Evolutionary conservation across 1,284 basidiomycete genomes (phyloP).

Genomic region (Abortiporus biennis): DNA sequence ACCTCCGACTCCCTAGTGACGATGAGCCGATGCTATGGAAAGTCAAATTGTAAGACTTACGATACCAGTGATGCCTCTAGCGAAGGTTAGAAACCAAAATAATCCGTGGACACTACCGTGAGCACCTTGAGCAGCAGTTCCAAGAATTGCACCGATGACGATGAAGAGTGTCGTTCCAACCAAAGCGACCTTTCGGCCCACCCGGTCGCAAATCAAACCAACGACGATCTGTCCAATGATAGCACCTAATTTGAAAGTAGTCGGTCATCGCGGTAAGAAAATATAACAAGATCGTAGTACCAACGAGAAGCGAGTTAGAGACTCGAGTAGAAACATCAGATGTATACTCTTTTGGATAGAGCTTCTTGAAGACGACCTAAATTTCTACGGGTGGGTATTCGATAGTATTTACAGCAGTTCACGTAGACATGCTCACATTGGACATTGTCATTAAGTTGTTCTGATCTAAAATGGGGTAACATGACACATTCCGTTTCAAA

Average conservation of each 20-base stretch:
- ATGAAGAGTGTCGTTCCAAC: conserved; percentile 68
- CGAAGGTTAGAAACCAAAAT: conserved; percentile 76
- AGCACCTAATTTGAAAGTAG: conserved; percentile 34
- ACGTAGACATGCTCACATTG: conserved; percentile 33
- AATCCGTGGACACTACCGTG: conserved; percentile 53
- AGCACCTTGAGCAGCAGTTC: conserved; percentile 65
- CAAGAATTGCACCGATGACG: conserved; percentile 65
- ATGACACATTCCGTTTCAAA: not conserved
- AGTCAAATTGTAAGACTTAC: conserved; percentile 31
- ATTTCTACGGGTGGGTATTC: conserved; percentile 4
- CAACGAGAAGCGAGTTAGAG: conserved; percentile 70
- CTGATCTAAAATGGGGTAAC: conserved; percentile 40
- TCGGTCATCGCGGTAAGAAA: not conserved
- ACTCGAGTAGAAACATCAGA: conserved; percentile 60
- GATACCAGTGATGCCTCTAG: conserved; percentile 66
- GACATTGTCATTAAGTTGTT: conserved; percentile 66
- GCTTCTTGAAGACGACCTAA: conserved; percentile 55
- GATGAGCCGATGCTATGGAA: conserved; percentile 6
- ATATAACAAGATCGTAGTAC: conserved; percentile 26
- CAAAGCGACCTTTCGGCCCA: conserved; percentile 70
- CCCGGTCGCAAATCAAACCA: conserved; percentile 64
- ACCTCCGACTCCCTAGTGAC: conserved; percentile 57
- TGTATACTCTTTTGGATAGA: conserved; percentile 59
- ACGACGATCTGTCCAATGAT: conserved; percentile 65
- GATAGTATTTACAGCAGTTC: conserved; percentile 1